These are phyloP conservation scores for Suillus clintonianus DNA, from an alignment of 768 basidiomycete genomes.

Conservation along the genomic window DNA sequence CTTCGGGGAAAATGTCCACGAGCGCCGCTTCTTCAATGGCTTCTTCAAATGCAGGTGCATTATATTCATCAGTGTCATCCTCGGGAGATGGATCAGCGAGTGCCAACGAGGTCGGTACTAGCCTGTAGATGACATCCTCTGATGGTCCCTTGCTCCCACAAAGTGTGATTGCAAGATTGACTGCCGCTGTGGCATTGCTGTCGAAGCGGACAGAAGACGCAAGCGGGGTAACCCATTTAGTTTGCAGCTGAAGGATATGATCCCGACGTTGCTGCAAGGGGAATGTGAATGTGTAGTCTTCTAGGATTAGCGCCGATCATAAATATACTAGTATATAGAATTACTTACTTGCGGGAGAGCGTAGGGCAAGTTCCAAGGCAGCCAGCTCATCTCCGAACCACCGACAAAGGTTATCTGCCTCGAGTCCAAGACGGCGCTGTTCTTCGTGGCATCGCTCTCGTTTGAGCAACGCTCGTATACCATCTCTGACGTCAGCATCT, in stretches of 20 bases:
- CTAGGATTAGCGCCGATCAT: no score
- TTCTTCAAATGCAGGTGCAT: background rate
- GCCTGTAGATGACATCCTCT: background rate
- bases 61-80: background rate
- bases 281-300: no score
- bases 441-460: no score
- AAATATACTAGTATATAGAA: no score
- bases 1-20: background rate
- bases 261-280: background rate
- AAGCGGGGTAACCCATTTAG: background rate
- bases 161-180: background rate
- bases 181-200: background rate
- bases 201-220: background rate
- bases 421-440: no score
- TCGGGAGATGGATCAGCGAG: background rate
- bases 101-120: background rate
- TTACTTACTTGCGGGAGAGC: no score
- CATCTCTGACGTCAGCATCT: no score
- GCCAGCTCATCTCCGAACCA: no score
- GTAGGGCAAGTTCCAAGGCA: no score
- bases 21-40: background rate
- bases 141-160: background rate
- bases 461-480: no score
- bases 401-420: no score
- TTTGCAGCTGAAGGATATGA: background rate